Evolutionary conservation across 129 eudicot species (phyloP).

Genomic region (Solidago caesia): DNA sequence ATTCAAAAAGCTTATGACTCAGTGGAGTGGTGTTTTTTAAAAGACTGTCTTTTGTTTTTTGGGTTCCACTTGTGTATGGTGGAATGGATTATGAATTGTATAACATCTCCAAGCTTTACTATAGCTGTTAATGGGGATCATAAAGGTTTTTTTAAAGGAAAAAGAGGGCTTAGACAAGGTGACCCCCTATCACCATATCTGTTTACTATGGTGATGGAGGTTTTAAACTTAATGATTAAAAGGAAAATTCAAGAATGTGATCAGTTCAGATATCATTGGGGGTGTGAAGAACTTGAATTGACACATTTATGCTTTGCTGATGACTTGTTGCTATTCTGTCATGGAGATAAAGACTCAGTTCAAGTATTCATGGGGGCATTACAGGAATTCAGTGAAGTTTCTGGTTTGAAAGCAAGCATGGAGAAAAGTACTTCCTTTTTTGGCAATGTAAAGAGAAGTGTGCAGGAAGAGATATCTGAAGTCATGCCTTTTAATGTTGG

Average conservation of each 20-base stretch:
- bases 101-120: background rate
- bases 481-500: background rate
- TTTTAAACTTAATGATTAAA: no score
- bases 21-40: background rate
- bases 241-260: background rate
- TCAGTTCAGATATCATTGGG: background rate
- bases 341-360: background rate
- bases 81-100: background rate
- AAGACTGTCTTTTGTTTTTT: background rate
- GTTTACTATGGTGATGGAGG: background rate
- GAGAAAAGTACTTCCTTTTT: background rate
- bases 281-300: background rate
- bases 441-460: background rate
- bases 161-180: background rate
- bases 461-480: background rate
- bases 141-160: background rate
- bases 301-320: background rate
- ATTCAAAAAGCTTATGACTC: no score
- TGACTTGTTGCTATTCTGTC: background rate
- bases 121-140: background rate
- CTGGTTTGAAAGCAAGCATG: background rate
- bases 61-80: background rate
- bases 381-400: background rate
- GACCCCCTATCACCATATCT: background rate
- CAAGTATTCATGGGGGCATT: background rate